A percentile compares a stretch with the other conserved stretches of the same genome.
These are phyloP conservation scores for Penicillium sp. DNA, from an alignment of 2,329 filamentous ascomycete species.

Conservation along the genomic window DNA sequence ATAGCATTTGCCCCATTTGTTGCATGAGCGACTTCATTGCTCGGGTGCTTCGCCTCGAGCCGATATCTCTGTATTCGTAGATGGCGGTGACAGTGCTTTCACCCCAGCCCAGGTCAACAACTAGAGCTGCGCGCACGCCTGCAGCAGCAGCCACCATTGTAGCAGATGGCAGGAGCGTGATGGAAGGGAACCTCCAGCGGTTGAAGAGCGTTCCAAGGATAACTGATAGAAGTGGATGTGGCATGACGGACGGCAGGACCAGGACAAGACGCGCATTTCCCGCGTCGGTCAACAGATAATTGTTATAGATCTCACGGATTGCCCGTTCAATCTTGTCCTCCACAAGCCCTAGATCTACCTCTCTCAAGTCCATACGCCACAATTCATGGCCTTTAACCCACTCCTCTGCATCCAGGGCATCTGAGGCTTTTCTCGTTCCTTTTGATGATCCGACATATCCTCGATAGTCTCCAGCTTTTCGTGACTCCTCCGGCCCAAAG, in stretches of 20 bases:
- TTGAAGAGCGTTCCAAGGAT: constrained; percentile 75
- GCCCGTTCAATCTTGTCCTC: constrained; percentile 83
- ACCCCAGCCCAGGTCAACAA: constrained; percentile 88
- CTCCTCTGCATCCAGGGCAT: constrained; percentile 15
- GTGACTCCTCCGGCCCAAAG: constrained; percentile 71
- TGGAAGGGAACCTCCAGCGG: constrained; percentile 71
- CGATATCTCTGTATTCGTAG: constrained; percentile 85
- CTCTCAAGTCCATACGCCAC: constrained; percentile 71
- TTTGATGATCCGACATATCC: constrained; percentile 53
- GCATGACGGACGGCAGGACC: constrained; percentile 71
- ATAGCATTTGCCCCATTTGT: constrained; percentile 54
- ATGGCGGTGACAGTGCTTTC: constrained; percentile 83
- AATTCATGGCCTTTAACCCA: constrained; percentile 60
- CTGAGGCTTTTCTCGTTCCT: constrained; percentile 21
- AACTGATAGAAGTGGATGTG: constrained; percentile 71
- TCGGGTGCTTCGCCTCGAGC: constrained; percentile 65
- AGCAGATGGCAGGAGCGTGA: constrained; percentile 76
- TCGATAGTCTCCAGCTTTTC: constrained; percentile 77
- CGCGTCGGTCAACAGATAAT: constrained; percentile 59
- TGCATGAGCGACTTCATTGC: constrained; percentile 69
- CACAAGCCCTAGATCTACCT: constrained; percentile 72
- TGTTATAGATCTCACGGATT: constrained; percentile 75
- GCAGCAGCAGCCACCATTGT: constrained; percentile 72
- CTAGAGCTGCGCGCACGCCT: constrained; percentile 77
- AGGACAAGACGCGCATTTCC: constrained; percentile 71